Evolutionary conservation across 2,329 filamentous ascomycete genomes (phyloP), one percentile per base, ranked within the genome.

Genomic region (Alternaria solani): DNA sequence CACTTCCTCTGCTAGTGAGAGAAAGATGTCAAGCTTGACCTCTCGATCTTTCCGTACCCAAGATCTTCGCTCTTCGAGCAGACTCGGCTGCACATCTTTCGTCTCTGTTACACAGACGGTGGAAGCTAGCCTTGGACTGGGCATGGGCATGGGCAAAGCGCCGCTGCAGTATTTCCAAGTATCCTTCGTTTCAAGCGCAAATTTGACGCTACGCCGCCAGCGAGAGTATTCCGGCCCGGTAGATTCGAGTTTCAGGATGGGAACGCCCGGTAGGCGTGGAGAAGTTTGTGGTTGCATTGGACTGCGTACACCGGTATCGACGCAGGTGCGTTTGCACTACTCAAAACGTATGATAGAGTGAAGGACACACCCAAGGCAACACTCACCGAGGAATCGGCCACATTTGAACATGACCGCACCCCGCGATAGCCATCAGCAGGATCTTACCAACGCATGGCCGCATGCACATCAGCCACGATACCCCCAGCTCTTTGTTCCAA

Each of bases 11-110:
- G 70, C 63, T 16, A 78, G 32, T 0, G 76, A 78, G 7, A 78
- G 66, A 64, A 78, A 78, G 9, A 78, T 71, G 55, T 78, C 75
- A 7, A 76, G 63, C 62, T 77, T 78, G 43, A 75, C 74, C 38
- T 77, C 76, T 20, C 76, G 70, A 51, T 78, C 76, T 43, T 74
- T 72, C 55, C 72, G 74, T 30, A 74, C 68, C 76, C 76, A 78
- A 16, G 70, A 69, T 61, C 68, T 72, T 44, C 76, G 59, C 55
- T 78, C 75, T 43, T 78, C 71, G 25, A 78, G 64, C 23, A 78
- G 61, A 43, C 69, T 59, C 12, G 75, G 72, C 56, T 78, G 74
- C 32, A 65, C 61, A 11, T 72, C 68, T 28, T 68, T 56, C 20
- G 64, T 66, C 7, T 58, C 56, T 5, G 39, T 63, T 14, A 65